phyloP scores from a whole-genome alignment of 495 filamentous ascomycete species.

The Glarea lozoyensis region DNA sequence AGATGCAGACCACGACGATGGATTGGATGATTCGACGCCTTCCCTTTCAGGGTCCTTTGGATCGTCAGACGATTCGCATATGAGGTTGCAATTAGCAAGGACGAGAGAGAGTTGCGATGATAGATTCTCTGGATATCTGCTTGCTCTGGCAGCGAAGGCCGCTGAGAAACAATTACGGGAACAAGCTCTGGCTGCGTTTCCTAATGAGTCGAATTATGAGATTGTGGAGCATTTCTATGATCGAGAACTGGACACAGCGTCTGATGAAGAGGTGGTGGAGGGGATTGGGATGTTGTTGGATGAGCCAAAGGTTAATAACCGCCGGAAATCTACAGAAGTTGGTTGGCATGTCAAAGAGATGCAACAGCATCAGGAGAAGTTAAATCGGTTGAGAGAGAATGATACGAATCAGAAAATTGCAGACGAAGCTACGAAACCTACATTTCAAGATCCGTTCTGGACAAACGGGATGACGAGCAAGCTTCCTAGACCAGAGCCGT shows the following conservation, averaged over 20 bases:
- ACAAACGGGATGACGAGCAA: constrained; percentile 21
- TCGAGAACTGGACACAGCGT: constrained; percentile 38
- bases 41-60: constrained; percentile 51
- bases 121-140: constrained; percentile 61
- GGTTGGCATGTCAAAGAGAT: constrained; percentile 35
- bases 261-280: constrained; percentile 19
- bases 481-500: constrained; percentile 33
- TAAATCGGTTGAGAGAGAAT: constrained; percentile 22
- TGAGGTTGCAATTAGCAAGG: constrained; percentile 40
- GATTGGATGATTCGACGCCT: constrained; percentile 24
- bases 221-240: constrained; percentile 48
- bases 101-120: constrained; percentile 57
- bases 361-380: constrained; percentile 31
- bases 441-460: constrained; percentile 30
- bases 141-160: constrained; percentile 65
- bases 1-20: constrained; percentile 17
- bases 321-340: constrained; percentile 36
- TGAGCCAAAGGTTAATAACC: constrained; percentile 31
- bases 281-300: constrained; percentile 22
- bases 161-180: constrained; percentile 66
- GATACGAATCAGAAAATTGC: constrained; percentile 23
- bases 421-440: constrained; percentile 22
- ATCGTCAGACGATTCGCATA: constrained; percentile 37
- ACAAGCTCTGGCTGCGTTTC: constrained; percentile 61
- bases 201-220: constrained; percentile 55